A percentile compares a stretch with the other conserved stretches of the same genome.
Evolutionary conservation across 768 basidiomycete genomes (phyloP).

Genomic region (Hortiboletus campestris): DNA sequence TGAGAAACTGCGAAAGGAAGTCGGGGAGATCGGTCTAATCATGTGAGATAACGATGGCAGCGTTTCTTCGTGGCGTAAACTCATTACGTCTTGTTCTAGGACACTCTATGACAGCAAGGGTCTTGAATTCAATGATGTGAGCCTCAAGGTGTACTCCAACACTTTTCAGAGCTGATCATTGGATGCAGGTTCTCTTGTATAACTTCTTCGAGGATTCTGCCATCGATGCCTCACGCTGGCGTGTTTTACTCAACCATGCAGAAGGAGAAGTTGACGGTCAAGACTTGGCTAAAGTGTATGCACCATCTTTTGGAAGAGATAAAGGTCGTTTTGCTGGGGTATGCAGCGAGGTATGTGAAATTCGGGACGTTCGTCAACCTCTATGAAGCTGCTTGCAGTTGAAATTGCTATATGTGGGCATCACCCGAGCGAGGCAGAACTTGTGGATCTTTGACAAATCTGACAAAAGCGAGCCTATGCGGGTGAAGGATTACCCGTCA

Average conservation of each 20-base stretch:
- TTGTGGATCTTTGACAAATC: too few species aligned
- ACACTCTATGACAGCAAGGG: constrained; percentile 35
- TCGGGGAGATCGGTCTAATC: constrained; percentile 59
- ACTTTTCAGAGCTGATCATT: background rate
- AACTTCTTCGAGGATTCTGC: constrained; percentile 72
- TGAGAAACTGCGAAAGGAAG: constrained; percentile 44
- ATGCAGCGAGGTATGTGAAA: too few species aligned
- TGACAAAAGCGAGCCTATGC: too few species aligned
- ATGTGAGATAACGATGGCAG: constrained; percentile 39
- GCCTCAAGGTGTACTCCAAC: background rate
- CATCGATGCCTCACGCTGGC: constrained; percentile 53
- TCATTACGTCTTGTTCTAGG: constrained; percentile 13
- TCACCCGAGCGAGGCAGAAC: too few species aligned
- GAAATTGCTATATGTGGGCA: too few species aligned
- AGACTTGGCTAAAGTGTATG: constrained; percentile 18
- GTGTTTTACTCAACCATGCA: constrained; percentile 49
- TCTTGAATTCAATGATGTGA: constrained; percentile 24
- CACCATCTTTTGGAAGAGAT: constrained; percentile 46
- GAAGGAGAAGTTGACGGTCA: constrained; percentile 20
- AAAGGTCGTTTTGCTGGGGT: constrained; percentile 50
- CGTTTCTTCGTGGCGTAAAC: background rate
- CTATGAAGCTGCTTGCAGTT: too few species aligned
- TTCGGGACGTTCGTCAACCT: too few species aligned
- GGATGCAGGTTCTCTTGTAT: constrained; percentile 60
- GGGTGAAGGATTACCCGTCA: too few species aligned